phyloP scores from a whole-genome alignment of 1,284 basidiomycete genomes.

The Pterulicium gracile region DNA sequence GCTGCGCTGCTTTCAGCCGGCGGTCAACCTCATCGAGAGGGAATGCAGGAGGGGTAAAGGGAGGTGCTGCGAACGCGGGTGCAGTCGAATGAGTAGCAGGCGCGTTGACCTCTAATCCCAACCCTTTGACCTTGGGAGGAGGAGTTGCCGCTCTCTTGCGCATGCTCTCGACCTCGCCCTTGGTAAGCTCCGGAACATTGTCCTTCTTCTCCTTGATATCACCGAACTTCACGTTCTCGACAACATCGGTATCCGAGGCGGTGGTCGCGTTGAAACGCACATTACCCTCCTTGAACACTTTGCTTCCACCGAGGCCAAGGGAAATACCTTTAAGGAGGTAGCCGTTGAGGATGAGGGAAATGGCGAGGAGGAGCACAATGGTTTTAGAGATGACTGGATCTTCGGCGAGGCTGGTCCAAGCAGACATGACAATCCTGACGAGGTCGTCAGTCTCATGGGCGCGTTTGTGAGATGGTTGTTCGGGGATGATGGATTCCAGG shows the following conservation, averaged over 20 bases:
- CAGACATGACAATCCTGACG: slow-evolving; percentile 78
- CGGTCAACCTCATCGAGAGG: slow-evolving; percentile 39
- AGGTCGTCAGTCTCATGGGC: slow-evolving; percentile 15
- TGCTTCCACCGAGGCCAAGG: slow-evolving; percentile 27
- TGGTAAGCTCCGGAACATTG: not conserved
- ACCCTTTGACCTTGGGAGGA: not conserved
- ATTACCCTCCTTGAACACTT: slow-evolving; percentile 28
- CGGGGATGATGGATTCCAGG: slow-evolving; percentile 5
- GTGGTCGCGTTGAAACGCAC: slow-evolving; percentile 33
- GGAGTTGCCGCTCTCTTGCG: not conserved
- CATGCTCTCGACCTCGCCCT: slow-evolving; percentile 1
- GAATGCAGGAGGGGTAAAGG: slow-evolving; percentile 23
- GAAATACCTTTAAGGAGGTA: slow-evolving; percentile 84
- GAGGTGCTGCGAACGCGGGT: slow-evolving; percentile 16
- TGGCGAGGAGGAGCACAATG: slow-evolving; percentile 83
- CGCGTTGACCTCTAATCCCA: slow-evolving; percentile 10
- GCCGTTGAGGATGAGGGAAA: slow-evolving; percentile 88
- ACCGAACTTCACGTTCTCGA: not conserved
- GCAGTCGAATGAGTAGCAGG: slow-evolving; percentile 11
- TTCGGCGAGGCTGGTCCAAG: slow-evolving; percentile 92
- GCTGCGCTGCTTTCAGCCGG: slow-evolving; percentile 26
- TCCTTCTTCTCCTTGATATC: slow-evolving; percentile 9
- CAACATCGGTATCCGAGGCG: not conserved
- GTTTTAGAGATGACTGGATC: slow-evolving; percentile 95
- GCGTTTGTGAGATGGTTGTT: slow-evolving; percentile 6